Evolutionary conservation across 2,329 filamentous ascomycete genomes (phyloP), one percentile per base, ranked within the genome.

Genomic region (Penicillium brasilianum): DNA sequence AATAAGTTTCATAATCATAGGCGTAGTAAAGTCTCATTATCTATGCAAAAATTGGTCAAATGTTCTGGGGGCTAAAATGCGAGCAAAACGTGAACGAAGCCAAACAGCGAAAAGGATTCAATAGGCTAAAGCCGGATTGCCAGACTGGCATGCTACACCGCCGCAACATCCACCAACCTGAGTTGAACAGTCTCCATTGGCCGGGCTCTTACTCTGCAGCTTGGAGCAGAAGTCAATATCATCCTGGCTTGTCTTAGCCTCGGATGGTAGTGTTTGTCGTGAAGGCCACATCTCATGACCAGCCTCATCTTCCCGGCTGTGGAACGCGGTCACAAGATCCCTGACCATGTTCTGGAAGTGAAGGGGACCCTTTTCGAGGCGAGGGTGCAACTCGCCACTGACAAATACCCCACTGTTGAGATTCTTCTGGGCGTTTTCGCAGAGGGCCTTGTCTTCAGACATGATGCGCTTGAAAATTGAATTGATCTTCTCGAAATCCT

Each of bases 361-460:
- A 0, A 87, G 74, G 0, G 84, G 82, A 0, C 83, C 82, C 69
- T 85, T 83, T 69, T 89, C 86, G 76, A 84, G 80, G 37, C 78
- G 75, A 0, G 87, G 84, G 69, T 88, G 86, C 71, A 88, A 74
- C 72, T 87, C 82, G 51, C 85, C 86, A 68, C 85, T 88, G 69
- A 86, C 76, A 64, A 87, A 88, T 37, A 87, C 81, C 2, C 86
- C 85, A 0, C 81, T 78, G 71, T 84, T 84, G 62, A 89, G 78
- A 71, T 88, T 88, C 71, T 80, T 80, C 70, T 89, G 87, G 0
- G 84, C 81, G 4, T 79, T 78, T 59, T 80, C 76, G 75, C 85
- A 88, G n/a, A 88, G 81, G 18, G 82, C 78, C 68, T 88, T 88
- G 76, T 88, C 86, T 71, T 89, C 87, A 1, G 81, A 81, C 83